Conservation (phyloP, 768 basidiomycete genomes). For the Rhizopogon vulgaris region DNA sequence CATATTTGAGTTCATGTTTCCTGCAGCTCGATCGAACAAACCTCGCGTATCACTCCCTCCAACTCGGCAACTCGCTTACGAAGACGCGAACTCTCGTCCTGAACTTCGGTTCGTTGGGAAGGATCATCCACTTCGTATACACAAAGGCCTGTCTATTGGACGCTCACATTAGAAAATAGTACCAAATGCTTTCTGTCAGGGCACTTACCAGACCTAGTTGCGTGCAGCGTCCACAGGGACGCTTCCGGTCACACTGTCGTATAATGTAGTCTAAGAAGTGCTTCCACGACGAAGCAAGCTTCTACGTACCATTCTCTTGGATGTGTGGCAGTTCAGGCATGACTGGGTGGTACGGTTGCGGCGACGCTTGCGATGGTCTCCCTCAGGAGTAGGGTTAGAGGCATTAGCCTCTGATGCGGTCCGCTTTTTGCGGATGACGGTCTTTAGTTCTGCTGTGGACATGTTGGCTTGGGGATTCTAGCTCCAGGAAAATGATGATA, state of each 20-base stretch:
- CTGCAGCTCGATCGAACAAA: constrained; percentile 17
- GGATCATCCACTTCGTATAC: constrained; percentile 83
- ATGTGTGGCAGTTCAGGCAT: constrained; percentile 68
- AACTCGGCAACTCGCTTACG: constrained; percentile 75
- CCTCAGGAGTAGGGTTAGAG: constrained; percentile 31
- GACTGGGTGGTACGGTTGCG: constrained; percentile 72
- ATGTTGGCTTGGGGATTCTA: constrained; percentile 9
- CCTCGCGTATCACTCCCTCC: constrained; percentile 80
- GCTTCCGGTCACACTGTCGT: constrained; percentile 40
- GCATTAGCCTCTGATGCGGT: constrained; percentile 17
- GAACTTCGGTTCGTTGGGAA: constrained; percentile 41
- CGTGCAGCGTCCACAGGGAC: constrained; percentile 41
- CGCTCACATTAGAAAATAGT: constrained; percentile 7
- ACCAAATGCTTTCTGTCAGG: constrained; percentile 22
- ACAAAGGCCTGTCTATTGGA: constrained; percentile 66
- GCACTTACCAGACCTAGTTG: constrained; percentile 33
- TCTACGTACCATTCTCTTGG: constrained; percentile 59
- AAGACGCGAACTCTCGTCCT: constrained; percentile 61
- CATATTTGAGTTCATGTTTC: background rate
- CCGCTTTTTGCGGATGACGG: constrained; percentile 26
- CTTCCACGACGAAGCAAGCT: background rate
- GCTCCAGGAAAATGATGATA: constrained; percentile 2
- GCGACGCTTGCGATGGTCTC: constrained; percentile 54
- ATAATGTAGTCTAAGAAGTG: background rate
- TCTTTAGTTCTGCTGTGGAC: constrained; percentile 19